Base-by-base conservation (phyloP, 148 eudicot species). In the Diospyros lotus region DNA sequence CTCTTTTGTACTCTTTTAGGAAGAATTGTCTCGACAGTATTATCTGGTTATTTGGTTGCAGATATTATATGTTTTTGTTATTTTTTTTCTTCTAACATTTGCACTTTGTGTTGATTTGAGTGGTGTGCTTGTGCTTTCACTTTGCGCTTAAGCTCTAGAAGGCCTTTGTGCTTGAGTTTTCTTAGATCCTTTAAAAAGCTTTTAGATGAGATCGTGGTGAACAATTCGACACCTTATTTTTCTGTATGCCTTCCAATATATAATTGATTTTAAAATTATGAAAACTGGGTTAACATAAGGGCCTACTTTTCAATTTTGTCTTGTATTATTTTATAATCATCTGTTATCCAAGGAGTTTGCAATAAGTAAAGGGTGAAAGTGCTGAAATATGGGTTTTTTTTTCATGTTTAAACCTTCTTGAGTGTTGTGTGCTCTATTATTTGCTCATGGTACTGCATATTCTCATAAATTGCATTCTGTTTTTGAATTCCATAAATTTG, bases 381-480 rank as follows among this genome's bases (percentile, higher is more conserved):
- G 13, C 15, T 41, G 13, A 64, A 28, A 28, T 28, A 12, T 4
- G 13, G 18, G n/a, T 44, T 66, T 18, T 17, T 17, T 73, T 58
- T 56, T 73, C 50, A 56, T 48, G 15, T 6, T 62, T 18, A 73
- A 28, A 44, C 10, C 38, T 48, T 46, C 45, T 73, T 2, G 42
- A 51, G 59, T 40, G 6, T n/a, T 62, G 44, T 65, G n/a, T 8
- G 5, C n/a, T 39, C 61, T 68, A 43, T 50, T 42, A 10, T 69
- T 18, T 69, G 51, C 53, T 42, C 6, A 52, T 58, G 60, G 61
- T 60, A 58, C 44, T 62, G 15, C 42, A 15, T 59, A 28, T 54
- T 56, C 48, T 68, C n/a, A 28, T 69, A 41, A 39, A 76, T 78
- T 71, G 46, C 61, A 66, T 55, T 69, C 45, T 56, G 6, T 42